Evolutionary conservation across 441 rosid genomes (phyloP).

Genomic region (Eutrema salsugineum): DNA sequence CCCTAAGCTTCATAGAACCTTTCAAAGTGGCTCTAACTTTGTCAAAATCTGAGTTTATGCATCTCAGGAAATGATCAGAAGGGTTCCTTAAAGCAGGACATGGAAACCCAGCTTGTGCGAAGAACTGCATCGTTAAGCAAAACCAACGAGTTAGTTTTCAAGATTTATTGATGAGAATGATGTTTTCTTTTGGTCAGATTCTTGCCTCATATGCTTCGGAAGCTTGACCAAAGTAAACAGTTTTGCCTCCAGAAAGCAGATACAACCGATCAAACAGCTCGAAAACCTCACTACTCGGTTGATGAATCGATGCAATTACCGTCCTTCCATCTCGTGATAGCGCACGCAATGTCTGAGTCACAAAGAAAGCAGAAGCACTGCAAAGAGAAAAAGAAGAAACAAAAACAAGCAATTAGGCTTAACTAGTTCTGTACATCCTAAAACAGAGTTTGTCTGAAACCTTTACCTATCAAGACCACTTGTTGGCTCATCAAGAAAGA

Average conservation of each 20-base stretch:
- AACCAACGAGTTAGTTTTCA: neutral
- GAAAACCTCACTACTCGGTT: constrained; percentile 94
- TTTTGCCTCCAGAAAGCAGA: constrained; percentile 94
- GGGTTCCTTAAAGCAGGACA: constrained; percentile 65
- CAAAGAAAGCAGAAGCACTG: constrained; percentile 97
- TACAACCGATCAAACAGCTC: constrained; percentile 85
- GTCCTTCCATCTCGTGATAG: constrained; percentile 93
- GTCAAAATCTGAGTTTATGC: constrained; percentile 84
- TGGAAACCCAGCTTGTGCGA: constrained; percentile 85
- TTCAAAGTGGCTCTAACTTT: constrained; percentile 90
- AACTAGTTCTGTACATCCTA: neutral
- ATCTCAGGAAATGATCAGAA: constrained; percentile 68
- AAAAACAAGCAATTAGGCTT: neutral
- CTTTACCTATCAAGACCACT: constrained; percentile 71
- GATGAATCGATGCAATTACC: constrained; percentile 90
- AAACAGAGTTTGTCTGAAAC: neutral
- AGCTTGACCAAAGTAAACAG: constrained; percentile 83
- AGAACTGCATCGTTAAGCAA: constrained; percentile 52
- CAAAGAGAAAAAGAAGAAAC: neutral
- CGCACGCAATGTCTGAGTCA: constrained; percentile 84
- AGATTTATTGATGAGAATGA: neutral
- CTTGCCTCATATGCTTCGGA: constrained; percentile 89
- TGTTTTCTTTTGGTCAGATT: neutral
- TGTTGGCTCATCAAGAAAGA: constrained; percentile 96
- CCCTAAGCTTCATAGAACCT: constrained; percentile 90